These are phyloP conservation scores for Casuarina glauca DNA, from an alignment of 306 rosid species.

Conservation along the genomic window DNA sequence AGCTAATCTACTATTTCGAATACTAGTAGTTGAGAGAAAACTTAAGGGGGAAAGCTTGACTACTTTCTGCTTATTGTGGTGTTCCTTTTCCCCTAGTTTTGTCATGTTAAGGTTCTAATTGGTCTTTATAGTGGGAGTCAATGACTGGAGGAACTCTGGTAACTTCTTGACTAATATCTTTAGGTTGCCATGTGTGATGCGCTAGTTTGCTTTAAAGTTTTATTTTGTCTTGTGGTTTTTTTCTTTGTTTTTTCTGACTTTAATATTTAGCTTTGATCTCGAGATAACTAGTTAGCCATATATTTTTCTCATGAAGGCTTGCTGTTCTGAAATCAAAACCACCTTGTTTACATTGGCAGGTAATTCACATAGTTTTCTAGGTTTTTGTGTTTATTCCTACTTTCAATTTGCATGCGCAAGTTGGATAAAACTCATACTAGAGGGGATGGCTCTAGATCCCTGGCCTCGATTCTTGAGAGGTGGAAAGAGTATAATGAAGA, in stretches of 20 bases:
- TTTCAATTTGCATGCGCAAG: constrained; percentile 51
- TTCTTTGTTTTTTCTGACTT: background rate
- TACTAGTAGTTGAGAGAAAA: background rate
- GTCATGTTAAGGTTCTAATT: background rate
- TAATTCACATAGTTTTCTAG: constrained; percentile 9
- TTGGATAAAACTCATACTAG: constrained; percentile 39
- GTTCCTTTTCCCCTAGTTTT: background rate
- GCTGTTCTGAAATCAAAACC: background rate
- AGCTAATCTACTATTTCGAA: background rate
- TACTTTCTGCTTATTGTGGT: background rate
- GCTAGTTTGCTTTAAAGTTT: constrained; percentile 3
- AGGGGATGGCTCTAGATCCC: constrained; percentile 65
- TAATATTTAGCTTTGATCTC: background rate
- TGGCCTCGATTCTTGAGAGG: constrained; percentile 54
- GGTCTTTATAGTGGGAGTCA: background rate
- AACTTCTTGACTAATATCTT: background rate
- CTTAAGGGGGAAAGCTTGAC: background rate
- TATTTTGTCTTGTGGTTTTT: background rate
- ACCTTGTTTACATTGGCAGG: constrained; percentile 34
- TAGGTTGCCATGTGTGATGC: background rate
- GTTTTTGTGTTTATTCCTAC: constrained; percentile 22
- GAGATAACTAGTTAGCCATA: constrained; percentile 3
- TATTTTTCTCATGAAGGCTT: constrained; percentile 6
- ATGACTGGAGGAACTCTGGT: background rate
- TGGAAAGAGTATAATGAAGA: constrained; percentile 71